phyloP scores from a whole-genome alignment of 1,284 basidiomycete genomes.

The Apiotrichum domesticum region DNA sequence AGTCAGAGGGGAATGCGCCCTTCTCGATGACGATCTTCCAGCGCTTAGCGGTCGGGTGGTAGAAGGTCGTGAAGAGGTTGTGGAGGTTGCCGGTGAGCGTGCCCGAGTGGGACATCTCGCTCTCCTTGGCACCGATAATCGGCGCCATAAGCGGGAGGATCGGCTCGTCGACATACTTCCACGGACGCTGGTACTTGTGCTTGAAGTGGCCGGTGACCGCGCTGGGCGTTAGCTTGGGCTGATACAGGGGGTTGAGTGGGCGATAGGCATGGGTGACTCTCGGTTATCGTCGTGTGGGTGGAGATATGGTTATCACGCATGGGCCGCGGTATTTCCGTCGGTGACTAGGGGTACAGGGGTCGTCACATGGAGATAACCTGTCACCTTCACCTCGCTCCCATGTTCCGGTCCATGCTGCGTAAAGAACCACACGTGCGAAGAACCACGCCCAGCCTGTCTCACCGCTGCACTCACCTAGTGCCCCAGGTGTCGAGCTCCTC shows the following conservation, averaged over 20 bases:
- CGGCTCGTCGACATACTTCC: slow-evolving; percentile 72
- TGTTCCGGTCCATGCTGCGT: no score
- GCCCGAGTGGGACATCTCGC: slow-evolving; percentile 89
- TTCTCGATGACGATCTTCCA: slow-evolving; percentile 96
- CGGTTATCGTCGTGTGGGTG: no score
- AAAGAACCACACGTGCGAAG: no score
- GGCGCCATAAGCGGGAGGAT: slow-evolving; percentile 71
- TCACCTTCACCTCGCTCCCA: no score
- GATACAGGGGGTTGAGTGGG: neutral
- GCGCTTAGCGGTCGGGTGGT: slow-evolving; percentile 70
- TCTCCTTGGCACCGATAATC: slow-evolving; percentile 76
- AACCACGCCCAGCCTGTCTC: no score
- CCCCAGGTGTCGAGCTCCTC: slow-evolving; percentile 89
- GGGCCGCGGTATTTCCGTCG: no score
- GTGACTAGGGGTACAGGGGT: no score
- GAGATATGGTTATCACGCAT: no score
- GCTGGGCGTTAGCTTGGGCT: slow-evolving; percentile 47
- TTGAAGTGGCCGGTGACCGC: slow-evolving; percentile 87
- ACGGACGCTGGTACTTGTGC: slow-evolving; percentile 75
- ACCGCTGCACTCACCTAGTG: slow-evolving; percentile 54
- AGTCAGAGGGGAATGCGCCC: slow-evolving; percentile 92
- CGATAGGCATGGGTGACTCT: no score
- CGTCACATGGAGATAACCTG: no score
- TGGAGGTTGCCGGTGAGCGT: slow-evolving; percentile 93
- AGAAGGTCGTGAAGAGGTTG: slow-evolving; percentile 88